Percentiles rank a stretch among this genome's conserved stretches.
Conservation (phyloP, 2,329 filamentous ascomycete species). For the Blumeriella jaapii region DNA sequence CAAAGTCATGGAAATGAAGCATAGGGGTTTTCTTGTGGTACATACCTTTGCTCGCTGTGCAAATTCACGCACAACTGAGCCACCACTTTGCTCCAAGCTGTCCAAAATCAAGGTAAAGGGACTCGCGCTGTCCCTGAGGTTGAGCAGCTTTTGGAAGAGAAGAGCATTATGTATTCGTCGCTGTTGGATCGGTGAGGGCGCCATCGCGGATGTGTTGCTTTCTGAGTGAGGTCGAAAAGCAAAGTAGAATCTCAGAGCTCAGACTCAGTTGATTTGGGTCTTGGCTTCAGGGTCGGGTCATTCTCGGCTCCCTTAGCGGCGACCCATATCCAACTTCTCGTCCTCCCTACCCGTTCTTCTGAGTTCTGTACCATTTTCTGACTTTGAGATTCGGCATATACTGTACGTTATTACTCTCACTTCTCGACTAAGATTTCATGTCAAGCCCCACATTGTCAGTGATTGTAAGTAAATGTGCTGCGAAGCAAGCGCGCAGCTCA, state of each 20-base stretch:
- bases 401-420: too few species aligned
- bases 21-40: neutral
- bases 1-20: too few species aligned
- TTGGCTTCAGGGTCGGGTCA: neutral
- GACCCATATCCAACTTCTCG: neutral
- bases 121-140: constrained; percentile 65
- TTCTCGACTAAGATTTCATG: too few species aligned
- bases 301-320: neutral
- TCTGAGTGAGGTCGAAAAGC: neutral
- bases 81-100: constrained; percentile 69
- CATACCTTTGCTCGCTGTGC: constrained; percentile 57
- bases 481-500: too few species aligned
- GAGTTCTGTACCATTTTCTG: too few species aligned
- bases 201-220: constrained; percentile 32
- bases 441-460: too few species aligned
- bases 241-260: too few species aligned
- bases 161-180: constrained; percentile 75
- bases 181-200: constrained; percentile 48
- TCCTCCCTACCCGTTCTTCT: neutral
- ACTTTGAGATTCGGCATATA: too few species aligned
- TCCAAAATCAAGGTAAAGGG: constrained; percentile 83
- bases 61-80: constrained; percentile 61
- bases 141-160: constrained; percentile 71
- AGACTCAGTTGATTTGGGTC: too few species aligned
- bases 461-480: too few species aligned